Conservation (phyloP, 2,329 filamentous ascomycete genomes). For the Dactylellina drechsleri region DNA sequence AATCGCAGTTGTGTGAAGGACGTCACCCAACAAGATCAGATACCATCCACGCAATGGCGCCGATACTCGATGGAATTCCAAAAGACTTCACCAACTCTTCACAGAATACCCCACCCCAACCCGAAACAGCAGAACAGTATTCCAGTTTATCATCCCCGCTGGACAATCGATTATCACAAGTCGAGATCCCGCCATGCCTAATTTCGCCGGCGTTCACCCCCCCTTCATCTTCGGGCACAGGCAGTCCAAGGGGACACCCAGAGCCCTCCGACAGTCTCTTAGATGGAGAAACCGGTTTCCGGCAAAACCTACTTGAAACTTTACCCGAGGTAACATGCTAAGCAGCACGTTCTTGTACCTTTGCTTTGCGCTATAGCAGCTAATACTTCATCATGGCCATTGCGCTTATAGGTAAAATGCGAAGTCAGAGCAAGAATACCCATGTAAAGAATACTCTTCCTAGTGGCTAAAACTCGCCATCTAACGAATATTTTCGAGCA, state of each 20-base stretch:
- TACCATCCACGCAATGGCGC: neutral
- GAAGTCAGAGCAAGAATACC: slow-evolving; percentile 94
- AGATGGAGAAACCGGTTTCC: slow-evolving; percentile 19
- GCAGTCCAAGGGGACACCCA: slow-evolving; percentile 62
- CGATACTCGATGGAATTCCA: neutral
- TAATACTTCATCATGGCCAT: slow-evolving; percentile 1
- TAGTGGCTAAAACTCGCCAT: neutral
- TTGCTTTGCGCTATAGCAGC: too few relatives aligned
- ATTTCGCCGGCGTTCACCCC: slow-evolving; percentile 88
- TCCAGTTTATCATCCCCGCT: neutral
- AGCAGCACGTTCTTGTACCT: neutral
- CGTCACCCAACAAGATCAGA: too few relatives aligned
- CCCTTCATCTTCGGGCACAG: slow-evolving; percentile 71
- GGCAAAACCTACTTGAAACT: slow-evolving; percentile 60
- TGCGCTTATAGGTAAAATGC: slow-evolving; percentile 85
- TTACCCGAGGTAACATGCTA: slow-evolving; percentile 59
- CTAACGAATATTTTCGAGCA: neutral
- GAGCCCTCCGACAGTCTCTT: neutral
- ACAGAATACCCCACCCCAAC: neutral
- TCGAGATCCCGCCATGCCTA: slow-evolving; percentile 70
- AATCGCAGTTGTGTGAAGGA: too few relatives aligned
- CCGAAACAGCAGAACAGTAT: neutral
- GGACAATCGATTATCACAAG: neutral
- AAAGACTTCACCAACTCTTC: slow-evolving; percentile 4
- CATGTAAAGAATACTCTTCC: slow-evolving; percentile 64